A percentile compares a stretch with the other conserved stretches of the same genome.
phyloP scores from a whole-genome alignment of 2,329 filamentous ascomycete genomes.

The Fusarium floridanum region DNA sequence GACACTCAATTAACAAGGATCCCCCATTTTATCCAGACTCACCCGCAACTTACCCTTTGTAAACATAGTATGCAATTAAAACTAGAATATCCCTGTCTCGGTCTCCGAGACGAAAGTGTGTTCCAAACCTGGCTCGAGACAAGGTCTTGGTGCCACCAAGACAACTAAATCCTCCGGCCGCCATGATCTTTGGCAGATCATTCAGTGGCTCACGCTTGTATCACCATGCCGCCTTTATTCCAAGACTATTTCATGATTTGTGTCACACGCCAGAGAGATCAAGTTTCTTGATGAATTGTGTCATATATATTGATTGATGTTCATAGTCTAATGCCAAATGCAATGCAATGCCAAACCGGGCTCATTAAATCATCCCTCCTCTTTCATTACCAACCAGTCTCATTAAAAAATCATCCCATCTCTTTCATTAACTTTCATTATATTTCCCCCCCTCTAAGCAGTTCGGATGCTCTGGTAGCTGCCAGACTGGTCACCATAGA shows the following conservation, averaged over 20 bases:
- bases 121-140: neutral
- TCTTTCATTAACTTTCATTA: neutral
- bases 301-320: slow-evolving; percentile 5
- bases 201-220: neutral
- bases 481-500: slow-evolving; percentile 57
- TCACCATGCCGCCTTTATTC: neutral
- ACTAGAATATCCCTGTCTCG: neutral
- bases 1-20: too few species aligned
- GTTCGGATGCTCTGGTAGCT: slow-evolving; percentile 58
- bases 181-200: neutral
- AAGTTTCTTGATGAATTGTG: neutral
- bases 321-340: neutral
- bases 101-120: neutral
- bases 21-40: neutral
- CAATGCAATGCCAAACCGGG: neutral
- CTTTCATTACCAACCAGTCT: slow-evolving; percentile 7
- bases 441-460: neutral
- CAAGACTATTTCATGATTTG: neutral
- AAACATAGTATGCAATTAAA: neutral
- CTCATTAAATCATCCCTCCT: slow-evolving; percentile 23
- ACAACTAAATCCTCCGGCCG: neutral
- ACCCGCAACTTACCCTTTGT: neutral
- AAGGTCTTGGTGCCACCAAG: neutral
- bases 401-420: neutral
- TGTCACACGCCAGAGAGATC: neutral